Base-by-base conservation (phyloP, 352 stramenopile species). In the Peronospora tabacina region DNA sequence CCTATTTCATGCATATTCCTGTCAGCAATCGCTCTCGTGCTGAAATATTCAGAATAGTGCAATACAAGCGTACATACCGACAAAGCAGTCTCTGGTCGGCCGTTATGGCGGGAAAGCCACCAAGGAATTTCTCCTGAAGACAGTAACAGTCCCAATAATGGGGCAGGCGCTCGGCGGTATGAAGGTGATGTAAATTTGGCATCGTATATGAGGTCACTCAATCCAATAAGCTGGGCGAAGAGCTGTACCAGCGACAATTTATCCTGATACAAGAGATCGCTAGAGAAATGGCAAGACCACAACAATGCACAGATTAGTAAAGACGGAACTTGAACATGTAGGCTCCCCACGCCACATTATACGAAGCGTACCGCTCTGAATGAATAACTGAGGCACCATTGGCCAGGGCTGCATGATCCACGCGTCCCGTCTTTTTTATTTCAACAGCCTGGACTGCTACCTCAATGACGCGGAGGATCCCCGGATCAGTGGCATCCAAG, bases 41-140 rank as follows among this genome's bases (percentile, higher is more conserved):
- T 32, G 37, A 49, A 32, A 20, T 12, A 37, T 8, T 5, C 9
- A 6, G n/a, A 35, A 39, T 15, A 19, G 2, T 16, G 10, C 19
- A 1, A n/a, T 32, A 26, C n/a, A 38, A 44, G 8, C 4, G 13
- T 13, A 58, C 70, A 40, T 61, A 90, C 82, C 55, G 82, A 88
- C 16, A 93, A 51, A 11, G 82, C 77, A 11, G 79, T 90, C 58
- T 93, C 82, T 40, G 82, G 79, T 15, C 70, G 65, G 16, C 65
- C 70, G 40, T 90, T 90, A 44, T 90, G 68, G 4, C 75, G 76
- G 9, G 76, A 90, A 8, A 90, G 63, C 79, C 79, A 90, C 75
- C 74, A 85, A 1, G 77, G 75, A 15, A 71, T 67, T 34, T 84
- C 70, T n/a, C 63, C 59, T 6, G 54, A 75, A 24, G 71, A 72